Conservation (phyloP, 2,329 filamentous ascomycete species). For the Aotearoamyces nothofagi region DNA sequence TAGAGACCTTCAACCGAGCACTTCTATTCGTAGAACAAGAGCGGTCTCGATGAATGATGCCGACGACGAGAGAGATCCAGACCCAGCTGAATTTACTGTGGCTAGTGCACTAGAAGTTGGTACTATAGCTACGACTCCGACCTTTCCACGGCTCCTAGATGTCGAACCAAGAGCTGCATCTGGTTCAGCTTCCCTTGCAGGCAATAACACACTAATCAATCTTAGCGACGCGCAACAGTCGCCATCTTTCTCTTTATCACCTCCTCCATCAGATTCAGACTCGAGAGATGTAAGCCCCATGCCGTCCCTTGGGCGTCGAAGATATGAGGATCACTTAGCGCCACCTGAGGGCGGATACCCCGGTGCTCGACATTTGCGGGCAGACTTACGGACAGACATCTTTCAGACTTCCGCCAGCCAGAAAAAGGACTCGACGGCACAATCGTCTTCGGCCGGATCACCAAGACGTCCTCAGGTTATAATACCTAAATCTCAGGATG, state of each 20-base stretch:
- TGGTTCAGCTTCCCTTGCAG: constrained; percentile 6
- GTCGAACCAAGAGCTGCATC: too few species aligned
- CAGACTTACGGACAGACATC: constrained; percentile 19
- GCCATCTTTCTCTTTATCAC: constrained; percentile 2
- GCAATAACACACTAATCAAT: too few species aligned
- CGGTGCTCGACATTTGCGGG: constrained; percentile 15
- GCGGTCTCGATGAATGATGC: constrained; percentile 19
- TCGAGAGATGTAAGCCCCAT: constrained; percentile 21
- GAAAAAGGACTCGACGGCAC: too few species aligned
- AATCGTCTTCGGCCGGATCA: too few species aligned
- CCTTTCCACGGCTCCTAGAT: constrained; percentile 19
- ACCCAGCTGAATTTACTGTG: constrained; percentile 13
- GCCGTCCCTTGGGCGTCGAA: constrained; percentile 11
- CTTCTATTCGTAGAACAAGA: constrained; percentile 7
- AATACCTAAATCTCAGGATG: too few species aligned
- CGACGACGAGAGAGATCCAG: constrained; percentile 3
- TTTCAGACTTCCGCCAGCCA: too few species aligned
- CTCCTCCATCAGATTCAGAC: constrained; percentile 10
- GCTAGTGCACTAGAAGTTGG: constrained; percentile 16
- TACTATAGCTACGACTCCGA: constrained; percentile 24
- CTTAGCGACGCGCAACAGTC: constrained; percentile 6
- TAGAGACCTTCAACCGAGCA: constrained; percentile 6
- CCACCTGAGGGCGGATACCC: constrained; percentile 24
- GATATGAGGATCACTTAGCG: constrained; percentile 25
- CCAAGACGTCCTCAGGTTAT: too few species aligned